phyloP scores from a whole-genome alignment of 2,329 filamentous ascomycete species.

The Aspergillus sp. region DNA sequence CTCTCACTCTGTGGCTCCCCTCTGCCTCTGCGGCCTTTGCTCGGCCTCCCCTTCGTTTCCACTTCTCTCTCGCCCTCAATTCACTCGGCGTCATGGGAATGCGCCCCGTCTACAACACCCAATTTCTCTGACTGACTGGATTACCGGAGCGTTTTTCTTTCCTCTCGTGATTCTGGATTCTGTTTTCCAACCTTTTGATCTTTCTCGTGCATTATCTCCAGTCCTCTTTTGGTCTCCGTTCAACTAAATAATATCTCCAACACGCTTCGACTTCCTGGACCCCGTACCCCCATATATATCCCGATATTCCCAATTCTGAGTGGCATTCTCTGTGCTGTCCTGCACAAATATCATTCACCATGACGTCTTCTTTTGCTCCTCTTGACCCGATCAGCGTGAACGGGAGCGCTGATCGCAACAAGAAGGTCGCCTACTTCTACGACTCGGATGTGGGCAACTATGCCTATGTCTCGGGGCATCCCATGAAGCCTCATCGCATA shows the following conservation, averaged over 20 bases:
- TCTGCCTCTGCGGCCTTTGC: constrained; percentile 20
- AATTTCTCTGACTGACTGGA: too few species aligned
- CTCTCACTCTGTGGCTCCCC: background rate
- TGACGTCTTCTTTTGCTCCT: constrained; percentile 52
- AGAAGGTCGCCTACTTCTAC: constrained; percentile 97
- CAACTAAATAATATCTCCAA: too few species aligned
- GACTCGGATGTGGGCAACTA: constrained; percentile 98
- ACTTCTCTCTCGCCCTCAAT: constrained; percentile 8
- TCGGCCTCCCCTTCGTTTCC: constrained; percentile 19
- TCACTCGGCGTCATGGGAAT: too few species aligned
- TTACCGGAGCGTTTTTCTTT: too few species aligned
- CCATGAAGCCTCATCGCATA: constrained; percentile 65
- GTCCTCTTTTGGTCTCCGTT: too few species aligned
- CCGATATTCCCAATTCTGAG: background rate
- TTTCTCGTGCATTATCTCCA: too few species aligned
- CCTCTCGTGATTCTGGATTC: too few species aligned
- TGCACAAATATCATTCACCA: constrained; percentile 22
- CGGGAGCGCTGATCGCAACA: constrained; percentile 52
- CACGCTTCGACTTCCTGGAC: too few species aligned
- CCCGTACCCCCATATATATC: constrained; percentile 1
- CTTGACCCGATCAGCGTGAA: constrained; percentile 50
- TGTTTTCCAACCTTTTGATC: too few species aligned
- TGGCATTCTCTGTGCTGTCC: constrained; percentile 3
- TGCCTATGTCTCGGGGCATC: constrained; percentile 76
- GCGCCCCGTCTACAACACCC: too few species aligned